A percentile compares a stretch with the other conserved stretches of the same genome.
Evolutionary conservation across 2,329 filamentous ascomycete genomes (phyloP).

Genomic region (Paracoccidioides brasiliensis): DNA sequence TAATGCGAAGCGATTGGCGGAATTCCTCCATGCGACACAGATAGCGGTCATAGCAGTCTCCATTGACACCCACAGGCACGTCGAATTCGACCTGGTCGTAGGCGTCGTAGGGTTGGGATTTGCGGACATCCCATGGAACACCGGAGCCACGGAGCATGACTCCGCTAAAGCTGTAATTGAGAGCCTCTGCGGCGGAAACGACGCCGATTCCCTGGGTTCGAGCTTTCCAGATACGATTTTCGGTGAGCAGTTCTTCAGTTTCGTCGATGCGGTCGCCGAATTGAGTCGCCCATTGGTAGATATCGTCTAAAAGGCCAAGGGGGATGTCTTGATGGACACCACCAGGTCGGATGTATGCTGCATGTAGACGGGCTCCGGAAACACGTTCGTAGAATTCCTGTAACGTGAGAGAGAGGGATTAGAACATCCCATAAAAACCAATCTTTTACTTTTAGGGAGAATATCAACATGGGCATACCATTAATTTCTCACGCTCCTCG

Average conservation of each 20-base stretch:
- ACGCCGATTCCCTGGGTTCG: conserved; percentile 85
- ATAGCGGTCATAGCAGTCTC: conserved; percentile 98
- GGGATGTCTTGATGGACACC: conserved; percentile 95
- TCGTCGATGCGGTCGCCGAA: conserved; percentile 98
- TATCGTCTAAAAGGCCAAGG: conserved; percentile 87
- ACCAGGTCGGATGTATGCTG: conserved; percentile 90
- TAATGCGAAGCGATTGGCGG: conserved; percentile 93
- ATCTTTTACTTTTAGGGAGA: neutral
- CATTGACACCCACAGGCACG: conserved; percentile 88
- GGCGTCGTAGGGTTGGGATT: conserved; percentile 92
- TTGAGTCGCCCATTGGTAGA: conserved; percentile 99
- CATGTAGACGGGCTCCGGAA: conserved; percentile 91
- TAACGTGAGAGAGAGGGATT: neutral
- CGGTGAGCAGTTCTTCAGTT: conserved; percentile 94
- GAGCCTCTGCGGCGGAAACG: conserved; percentile 79
- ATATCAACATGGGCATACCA: conserved; percentile 51
- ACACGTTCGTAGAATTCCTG: conserved; percentile 99
- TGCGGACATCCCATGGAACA: conserved; percentile 91
- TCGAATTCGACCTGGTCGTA: conserved; percentile 98
- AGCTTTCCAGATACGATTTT: conserved; percentile 98
- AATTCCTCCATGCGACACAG: conserved; percentile 99
- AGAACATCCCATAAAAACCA: neutral
- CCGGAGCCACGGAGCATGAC: conserved; percentile 97
- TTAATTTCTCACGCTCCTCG: conserved; percentile 98
- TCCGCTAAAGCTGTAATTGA: conserved; percentile 92